Conservation (phyloP, 2,329 filamentous ascomycete genomes). For the Penicillium sp. region DNA sequence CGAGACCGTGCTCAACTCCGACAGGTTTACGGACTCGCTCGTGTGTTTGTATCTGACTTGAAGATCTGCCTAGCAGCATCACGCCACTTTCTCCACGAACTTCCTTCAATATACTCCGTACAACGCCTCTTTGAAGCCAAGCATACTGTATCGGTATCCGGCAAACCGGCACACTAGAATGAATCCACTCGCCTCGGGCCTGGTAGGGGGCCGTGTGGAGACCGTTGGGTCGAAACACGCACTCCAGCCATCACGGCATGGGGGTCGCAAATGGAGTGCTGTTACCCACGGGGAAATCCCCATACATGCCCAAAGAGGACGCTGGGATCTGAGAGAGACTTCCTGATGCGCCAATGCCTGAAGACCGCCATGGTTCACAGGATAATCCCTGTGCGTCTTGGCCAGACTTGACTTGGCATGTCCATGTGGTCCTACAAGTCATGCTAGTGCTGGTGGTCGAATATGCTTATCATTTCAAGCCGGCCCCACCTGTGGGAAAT, state of each 20-base stretch:
- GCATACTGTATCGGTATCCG: conserved; percentile 18
- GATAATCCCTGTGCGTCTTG: background rate
- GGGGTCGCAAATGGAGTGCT: background rate
- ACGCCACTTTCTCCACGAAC: background rate
- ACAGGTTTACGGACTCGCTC: no score
- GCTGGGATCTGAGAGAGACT: no score
- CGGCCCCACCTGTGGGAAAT: conserved; percentile 16
- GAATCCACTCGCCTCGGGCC: conserved; percentile 1
- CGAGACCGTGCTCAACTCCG: no score
- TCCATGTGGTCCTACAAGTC: conserved; percentile 9
- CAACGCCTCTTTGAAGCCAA: background rate
- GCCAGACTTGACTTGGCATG: background rate
- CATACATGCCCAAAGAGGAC: background rate
- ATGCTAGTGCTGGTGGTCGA: background rate
- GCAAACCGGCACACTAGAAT: conserved; percentile 36
- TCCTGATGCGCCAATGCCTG: background rate
- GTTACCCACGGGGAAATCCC: conserved; percentile 2
- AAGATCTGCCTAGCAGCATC: background rate
- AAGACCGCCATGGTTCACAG: background rate
- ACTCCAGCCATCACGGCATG: background rate
- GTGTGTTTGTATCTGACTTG: no score
- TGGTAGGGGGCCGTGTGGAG: background rate
- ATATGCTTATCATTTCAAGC: conserved; percentile 8
- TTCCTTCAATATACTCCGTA: background rate
- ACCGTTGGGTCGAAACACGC: background rate